Conservation (phyloP, 495 filamentous ascomycete genomes). For the Penicillium bovifimosum region DNA sequence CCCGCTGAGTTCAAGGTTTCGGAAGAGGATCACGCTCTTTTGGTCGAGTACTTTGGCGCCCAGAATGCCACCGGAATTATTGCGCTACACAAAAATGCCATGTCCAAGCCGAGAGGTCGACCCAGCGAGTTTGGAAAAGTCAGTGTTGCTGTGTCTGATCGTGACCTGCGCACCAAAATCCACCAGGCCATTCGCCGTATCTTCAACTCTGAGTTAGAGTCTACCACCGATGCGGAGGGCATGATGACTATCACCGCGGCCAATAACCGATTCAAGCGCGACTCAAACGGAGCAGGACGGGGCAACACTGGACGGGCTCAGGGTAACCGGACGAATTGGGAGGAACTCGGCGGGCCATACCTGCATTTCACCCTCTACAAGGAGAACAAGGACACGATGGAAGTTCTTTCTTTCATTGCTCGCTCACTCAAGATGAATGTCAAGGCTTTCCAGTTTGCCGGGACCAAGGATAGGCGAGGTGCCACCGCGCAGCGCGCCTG, state of each 20-base stretch:
- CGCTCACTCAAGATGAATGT: slow-evolving; percentile 61
- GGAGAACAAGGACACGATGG: slow-evolving; percentile 98
- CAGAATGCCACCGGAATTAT: slow-evolving; percentile 37
- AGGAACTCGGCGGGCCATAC: slow-evolving; percentile 67
- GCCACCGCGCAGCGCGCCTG: slow-evolving; percentile 83
- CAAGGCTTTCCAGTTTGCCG: slow-evolving; percentile 75
- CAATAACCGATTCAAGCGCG: slow-evolving; percentile 36
- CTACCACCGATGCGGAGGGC: slow-evolving; percentile 52
- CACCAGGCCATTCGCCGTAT: slow-evolving; percentile 64
- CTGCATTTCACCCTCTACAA: slow-evolving; percentile 95
- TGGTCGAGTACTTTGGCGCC: slow-evolving; percentile 42
- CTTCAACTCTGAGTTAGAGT: slow-evolving; percentile 63
- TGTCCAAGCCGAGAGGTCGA: slow-evolving; percentile 34
- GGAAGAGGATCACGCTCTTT: slow-evolving; percentile 40
- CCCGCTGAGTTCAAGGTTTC: slow-evolving; percentile 34
- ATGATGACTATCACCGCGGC: slow-evolving; percentile 53
- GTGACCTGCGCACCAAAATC: slow-evolving; percentile 55
- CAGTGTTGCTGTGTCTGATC: slow-evolving; percentile 46
- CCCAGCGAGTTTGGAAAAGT: slow-evolving; percentile 41
- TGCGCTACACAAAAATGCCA: slow-evolving; percentile 40
- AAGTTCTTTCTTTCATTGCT: slow-evolving; percentile 68
- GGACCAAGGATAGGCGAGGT: slow-evolving; percentile 89
- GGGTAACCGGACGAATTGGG: slow-evolving; percentile 45
- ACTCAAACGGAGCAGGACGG: slow-evolving; percentile 21
- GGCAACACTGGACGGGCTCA: slow-evolving; percentile 18